Conservation (phyloP, 2,329 filamentous ascomycete genomes). For the Tolypocladium tropicale region DNA sequence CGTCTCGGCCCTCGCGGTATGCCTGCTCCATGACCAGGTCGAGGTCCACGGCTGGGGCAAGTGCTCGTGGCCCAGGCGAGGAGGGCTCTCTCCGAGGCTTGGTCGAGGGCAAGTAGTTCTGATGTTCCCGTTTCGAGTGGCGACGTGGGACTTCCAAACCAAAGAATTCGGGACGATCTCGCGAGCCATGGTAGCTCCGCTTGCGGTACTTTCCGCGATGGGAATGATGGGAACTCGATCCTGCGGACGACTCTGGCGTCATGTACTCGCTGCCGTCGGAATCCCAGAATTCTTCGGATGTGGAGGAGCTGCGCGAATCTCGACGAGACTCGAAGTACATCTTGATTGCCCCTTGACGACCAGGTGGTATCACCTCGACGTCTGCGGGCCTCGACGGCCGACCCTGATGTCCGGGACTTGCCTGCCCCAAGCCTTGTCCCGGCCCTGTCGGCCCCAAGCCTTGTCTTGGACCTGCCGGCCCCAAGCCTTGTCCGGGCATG, state of each 20-base stretch:
- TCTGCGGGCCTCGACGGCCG: background rate
- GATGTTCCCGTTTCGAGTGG: background rate
- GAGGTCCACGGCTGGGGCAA: background rate
- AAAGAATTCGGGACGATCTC: conserved; percentile 7
- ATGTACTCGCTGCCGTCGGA: conserved; percentile 5
- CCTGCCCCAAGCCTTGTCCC: background rate
- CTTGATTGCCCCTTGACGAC: background rate
- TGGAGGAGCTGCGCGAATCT: conserved; percentile 9
- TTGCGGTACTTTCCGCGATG: conserved; percentile 5
- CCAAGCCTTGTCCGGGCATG: background rate
- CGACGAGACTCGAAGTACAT: background rate
- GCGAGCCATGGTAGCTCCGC: conserved; percentile 4
- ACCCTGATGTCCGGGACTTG: background rate
- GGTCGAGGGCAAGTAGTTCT: background rate
- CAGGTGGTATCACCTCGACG: background rate
- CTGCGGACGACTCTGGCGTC: conserved; percentile 11
- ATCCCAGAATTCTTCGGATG: conserved; percentile 1
- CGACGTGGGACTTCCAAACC: conserved; percentile 1
- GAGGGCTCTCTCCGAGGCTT: background rate
- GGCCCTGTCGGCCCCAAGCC: background rate
- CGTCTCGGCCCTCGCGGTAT: background rate
- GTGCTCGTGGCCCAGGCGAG: background rate
- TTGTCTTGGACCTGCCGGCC: background rate
- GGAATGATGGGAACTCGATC: conserved; percentile 5
- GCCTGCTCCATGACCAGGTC: background rate